Base-by-base conservation (phyloP, 352 stramenopile species). In the Blastocystis sp. region DNA sequence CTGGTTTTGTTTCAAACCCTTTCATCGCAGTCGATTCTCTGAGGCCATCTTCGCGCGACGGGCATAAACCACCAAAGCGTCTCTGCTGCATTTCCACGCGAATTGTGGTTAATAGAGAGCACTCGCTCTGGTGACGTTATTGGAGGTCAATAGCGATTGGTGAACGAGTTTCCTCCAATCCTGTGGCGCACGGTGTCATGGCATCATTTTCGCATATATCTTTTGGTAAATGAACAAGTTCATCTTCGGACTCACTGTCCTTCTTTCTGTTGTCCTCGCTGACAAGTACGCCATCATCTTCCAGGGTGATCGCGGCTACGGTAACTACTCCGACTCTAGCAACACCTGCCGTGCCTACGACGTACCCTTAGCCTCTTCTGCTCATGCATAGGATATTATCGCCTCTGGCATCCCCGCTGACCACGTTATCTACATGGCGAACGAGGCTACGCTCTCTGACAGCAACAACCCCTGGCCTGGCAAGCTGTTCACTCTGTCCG, bases 261-360 rank as follows among this genome's bases (percentile, higher is more conserved):
- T 76, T 48, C 41, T 76, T 76, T 76, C 66, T 41, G 66, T 76
- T 21, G 66, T 76, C 38, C 17, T 76, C 11, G 66, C 66, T 28
- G 66, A 76, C 38, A 76, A 76, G 66, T 76, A 56, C 38, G 66
- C 66, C 66, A 76, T 76, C 38, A 23, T 76, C 48, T 76, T 76
- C 66, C 70, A 81, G 56, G 70, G 70, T 64, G 70, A 81, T 65
- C 45, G 38, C 61, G 70, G 70, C 34, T 81, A 62, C 61, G 48
- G 48, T 21, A 81, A 81, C 70, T 81, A 81, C 43, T 81, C 70
- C 23, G 70, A 81, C 34, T 81, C 70, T 0, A 66, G 48, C 10
- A 81, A 81, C 59, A 81, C 70, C 48, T 81, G 70, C 43, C 70
- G 70, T 81, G 70, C 70, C 0, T 81, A 81, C 53, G 23, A 81